A percentile compares a stretch with the other conserved stretches of the same genome.
phyloP scores from a whole-genome alignment of 139 green algal genomes.

The Spirogloea muscicola region DNA sequence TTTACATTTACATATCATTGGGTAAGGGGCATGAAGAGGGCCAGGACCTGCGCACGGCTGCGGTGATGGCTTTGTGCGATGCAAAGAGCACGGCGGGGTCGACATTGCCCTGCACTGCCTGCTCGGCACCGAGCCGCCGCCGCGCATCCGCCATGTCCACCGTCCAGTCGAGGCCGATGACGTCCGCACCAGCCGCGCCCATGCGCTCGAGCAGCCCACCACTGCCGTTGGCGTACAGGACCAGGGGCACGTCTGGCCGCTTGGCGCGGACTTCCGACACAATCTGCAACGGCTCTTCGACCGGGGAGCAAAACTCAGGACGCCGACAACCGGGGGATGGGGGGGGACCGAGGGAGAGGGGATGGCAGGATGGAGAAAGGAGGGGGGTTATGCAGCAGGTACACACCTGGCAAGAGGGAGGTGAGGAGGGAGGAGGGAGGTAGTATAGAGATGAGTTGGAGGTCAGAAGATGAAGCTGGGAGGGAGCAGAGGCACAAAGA shows the following conservation, averaged over 20 bases:
- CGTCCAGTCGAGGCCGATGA: constrained; percentile 96
- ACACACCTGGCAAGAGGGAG: no score
- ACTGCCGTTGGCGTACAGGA: constrained; percentile 90
- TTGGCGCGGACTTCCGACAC: constrained; percentile 61
- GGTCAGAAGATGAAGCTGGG: no score
- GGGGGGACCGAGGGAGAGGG: no score
- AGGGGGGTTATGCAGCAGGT: no score
- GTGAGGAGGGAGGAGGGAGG: no score
- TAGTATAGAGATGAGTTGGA: no score
- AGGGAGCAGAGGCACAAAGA: no score
- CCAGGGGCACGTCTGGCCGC: constrained; percentile 79
- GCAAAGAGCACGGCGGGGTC: constrained; percentile 90
- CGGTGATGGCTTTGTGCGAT: constrained; percentile 65
- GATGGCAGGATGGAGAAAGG: no score
- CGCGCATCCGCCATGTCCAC: constrained; percentile 90
- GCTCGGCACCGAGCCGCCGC: constrained; percentile 59
- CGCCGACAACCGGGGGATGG: no score
- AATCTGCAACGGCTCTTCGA: no score
- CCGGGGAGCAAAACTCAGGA: no score
- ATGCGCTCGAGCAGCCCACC: constrained; percentile 92
- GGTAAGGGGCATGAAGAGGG: background rate
- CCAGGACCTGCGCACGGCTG: constrained; percentile 30
- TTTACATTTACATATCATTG: no score
- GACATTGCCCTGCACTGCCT: constrained; percentile 86
- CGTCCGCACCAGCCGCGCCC: constrained; percentile 62